Base-by-base conservation (phyloP, 805 yeast species). In the Metschnikowia kofuensis region DNA sequence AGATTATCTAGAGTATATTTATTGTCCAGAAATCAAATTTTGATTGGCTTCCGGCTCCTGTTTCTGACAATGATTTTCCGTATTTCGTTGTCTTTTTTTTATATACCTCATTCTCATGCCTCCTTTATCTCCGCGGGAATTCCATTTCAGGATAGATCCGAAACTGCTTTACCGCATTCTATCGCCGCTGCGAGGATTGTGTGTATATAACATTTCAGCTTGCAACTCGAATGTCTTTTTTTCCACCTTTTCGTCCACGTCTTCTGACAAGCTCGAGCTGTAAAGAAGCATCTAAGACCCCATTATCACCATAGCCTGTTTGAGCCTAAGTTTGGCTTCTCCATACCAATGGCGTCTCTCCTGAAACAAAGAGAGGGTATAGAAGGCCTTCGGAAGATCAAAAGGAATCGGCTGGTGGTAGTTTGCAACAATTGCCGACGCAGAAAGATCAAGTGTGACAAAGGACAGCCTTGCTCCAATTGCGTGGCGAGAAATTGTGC, bases 391-490 rank as follows among this genome's bases (percentile, higher is more conserved):
- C 35, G 15, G 26, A 49, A 47, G 16, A 45, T 34, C 26, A 55
- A 56, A 37, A 54, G 63, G 16, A 58, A 57, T 38, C 57, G 65
- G 42, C 61, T 64, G 6, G 61, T 63, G 21, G 48, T 61, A 21
- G 67, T 63, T 5, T 69, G 74, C 48, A 54, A 56, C 29, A 64
- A 58, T 50, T 69, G 74, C 51, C 66, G 66, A 45, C 51, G 59
- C 38, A 58, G 64, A 38, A 69, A 69, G 52, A 61, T 68, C 53
- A 66, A 62, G 42, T 69, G 74, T 51, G 70, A 69, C 49, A 55
- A 63, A 35, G 51, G 54, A 14, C 38, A 52, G 38, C 68, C 68
- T 1, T 64, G 68, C 37, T 57, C 59, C n/a, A 56, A 64, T 27
- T 64, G 68, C 42, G 57, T 61, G 21, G 56, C 56, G 42, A 49